Base-by-base conservation (phyloP, 2,329 filamentous ascomycete species). In the Aspergillus clavatus region DNA sequence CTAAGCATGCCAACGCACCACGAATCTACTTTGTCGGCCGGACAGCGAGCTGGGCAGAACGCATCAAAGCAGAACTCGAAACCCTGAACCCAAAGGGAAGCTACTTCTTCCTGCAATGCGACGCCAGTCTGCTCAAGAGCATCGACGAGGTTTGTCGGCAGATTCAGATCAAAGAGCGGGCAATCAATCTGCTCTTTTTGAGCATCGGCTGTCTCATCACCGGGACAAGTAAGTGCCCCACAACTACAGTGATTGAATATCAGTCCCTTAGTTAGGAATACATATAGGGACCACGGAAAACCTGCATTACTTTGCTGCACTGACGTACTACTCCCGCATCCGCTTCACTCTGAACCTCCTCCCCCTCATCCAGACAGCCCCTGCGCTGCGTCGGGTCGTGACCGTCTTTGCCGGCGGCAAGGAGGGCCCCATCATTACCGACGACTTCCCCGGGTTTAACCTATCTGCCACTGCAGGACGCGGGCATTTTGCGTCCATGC, bases 21-120 rank as follows among this genome's bases (percentile, higher is more conserved):
- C 71, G 62, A 14, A 67, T 78, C 23, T 81, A 82, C 56, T 68
- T 80, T 28, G 52, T 80, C 29, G 77, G 77, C 1, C 72, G 78
- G 1, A 59, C 58, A 23, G 27, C 62, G 8, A 37, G 51, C 0
- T 65, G 67, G 1, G 69, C 64, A 19, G 56, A 64, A 19, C 60
- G 64, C 11, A 61, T 78, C 40, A 57, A 69, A 2, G 57, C 60
- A 2, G 72, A 78, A 41, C 56, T 78, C 7, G 59, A 66, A 22
- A 33, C 50, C 4, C 43, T 73, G 6, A 80, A 77, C 38, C 60
- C 69, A 0, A 56, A 62, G 1, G 77, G 71, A 2, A 60, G 63
- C 11, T 71, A 76, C 47, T 58, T 62, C 33, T 81, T 79, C 55
- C 60, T 80, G 28, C 67, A 72, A 41, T 50, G 49, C 2, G 77